Evolutionary conservation across 768 basidiomycete genomes (phyloP).

Genomic region (Lactarius pseudohatsudake): DNA sequence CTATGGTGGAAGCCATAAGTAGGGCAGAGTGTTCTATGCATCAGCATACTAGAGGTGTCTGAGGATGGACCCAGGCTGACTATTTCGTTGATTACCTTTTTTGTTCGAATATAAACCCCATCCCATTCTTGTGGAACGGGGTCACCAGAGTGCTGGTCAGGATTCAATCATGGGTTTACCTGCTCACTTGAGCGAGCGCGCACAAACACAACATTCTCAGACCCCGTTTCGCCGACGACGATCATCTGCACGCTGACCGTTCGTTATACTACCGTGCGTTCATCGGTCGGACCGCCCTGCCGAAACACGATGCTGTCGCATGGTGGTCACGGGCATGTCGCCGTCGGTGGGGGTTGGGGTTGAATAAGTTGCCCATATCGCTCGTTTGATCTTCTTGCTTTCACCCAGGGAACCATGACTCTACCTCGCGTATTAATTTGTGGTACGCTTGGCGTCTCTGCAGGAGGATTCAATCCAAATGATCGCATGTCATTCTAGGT

Average conservation of each 20-base stretch:
- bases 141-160: not conserved
- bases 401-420: slow-evolving; percentile 7
- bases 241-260: no score
- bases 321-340: not conserved
- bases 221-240: not conserved
- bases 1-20: slow-evolving; percentile 62
- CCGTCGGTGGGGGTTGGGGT: not conserved
- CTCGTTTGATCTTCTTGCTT: not conserved
- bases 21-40: slow-evolving; percentile 26
- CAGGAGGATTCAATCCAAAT: not conserved
- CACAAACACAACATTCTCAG: not conserved
- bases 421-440: slow-evolving; percentile 38
- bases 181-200: not conserved
- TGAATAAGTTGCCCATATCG: slow-evolving; percentile 4
- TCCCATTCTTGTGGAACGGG: not conserved
- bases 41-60: not conserved
- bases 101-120: slow-evolving; percentile 4
- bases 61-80: slow-evolving; percentile 1
- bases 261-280: no score
- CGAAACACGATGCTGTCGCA: not conserved
- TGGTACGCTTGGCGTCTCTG: slow-evolving; percentile 29
- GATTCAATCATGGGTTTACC: not conserved
- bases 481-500: slow-evolving; percentile 40
- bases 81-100: slow-evolving; percentile 7
- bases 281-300: slow-evolving; percentile 9